phyloP scores from a whole-genome alignment of 768 basidiomycete genomes.

The Suillus paluster region DNA sequence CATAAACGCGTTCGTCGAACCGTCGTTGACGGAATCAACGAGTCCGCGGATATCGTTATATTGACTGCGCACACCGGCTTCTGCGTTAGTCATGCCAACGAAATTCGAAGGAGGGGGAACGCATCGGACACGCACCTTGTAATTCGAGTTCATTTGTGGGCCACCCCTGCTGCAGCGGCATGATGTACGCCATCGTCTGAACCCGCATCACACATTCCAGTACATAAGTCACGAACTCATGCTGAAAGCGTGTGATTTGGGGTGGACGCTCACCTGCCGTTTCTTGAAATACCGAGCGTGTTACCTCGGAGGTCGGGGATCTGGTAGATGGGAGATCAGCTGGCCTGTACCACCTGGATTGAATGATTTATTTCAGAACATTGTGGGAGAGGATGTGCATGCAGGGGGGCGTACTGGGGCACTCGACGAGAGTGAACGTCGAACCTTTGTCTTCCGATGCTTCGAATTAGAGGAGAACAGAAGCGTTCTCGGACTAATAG shows the following conservation, averaged over 20 bases:
- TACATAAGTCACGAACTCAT: background rate
- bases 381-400: background rate
- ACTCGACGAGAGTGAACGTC: conserved; percentile 86
- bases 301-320: conserved; percentile 81
- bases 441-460: conserved; percentile 65
- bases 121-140: conserved; percentile 52
- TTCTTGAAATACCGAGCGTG: conserved; percentile 86
- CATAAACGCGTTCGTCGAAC: conserved; percentile 89
- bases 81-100: background rate
- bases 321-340: conserved; percentile 71
- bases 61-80: conserved; percentile 56
- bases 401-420: conserved; percentile 66
- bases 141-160: conserved; percentile 64
- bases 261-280: conserved; percentile 63
- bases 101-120: background rate
- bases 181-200: conserved; percentile 95
- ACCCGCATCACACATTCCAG: conserved; percentile 43
- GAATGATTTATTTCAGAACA: conserved; percentile 13
- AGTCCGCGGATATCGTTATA: conserved; percentile 81
- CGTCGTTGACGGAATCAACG: conserved; percentile 86
- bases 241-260: background rate
- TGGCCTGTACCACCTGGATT: conserved; percentile 82
- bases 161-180: conserved; percentile 92
- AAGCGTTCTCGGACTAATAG: conserved; percentile 83
- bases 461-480: conserved; percentile 87